Evolutionary conservation across 176 grass and related monocot species (phyloP), one percentile per base, ranked within the genome.

Genomic region (Melocanna baccifera): DNA sequence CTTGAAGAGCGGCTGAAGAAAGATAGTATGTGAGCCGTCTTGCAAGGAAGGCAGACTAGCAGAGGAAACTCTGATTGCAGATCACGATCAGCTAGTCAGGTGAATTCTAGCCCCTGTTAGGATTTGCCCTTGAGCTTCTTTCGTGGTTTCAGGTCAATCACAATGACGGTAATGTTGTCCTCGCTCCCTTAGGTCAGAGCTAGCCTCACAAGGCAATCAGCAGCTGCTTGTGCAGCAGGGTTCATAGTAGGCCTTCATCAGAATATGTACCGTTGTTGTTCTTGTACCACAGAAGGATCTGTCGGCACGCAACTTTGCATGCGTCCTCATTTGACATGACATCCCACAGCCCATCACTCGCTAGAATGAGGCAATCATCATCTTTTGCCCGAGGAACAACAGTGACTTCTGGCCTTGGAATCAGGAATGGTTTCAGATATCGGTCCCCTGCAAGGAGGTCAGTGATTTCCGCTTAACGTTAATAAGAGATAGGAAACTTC

Each of bases 331-430:
- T 95, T 25, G 90, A 89, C 77, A 95, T 81, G 16, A 91, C 93
- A 69, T 95, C 93, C 93, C 93, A 91, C 16, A 92, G 40, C 42
- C 93, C 93, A 62, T 95, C 93, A 15, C 90, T 95, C 0, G 88
- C 93, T 22, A 92, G 51, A 76, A 95, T 75, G 40, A 92, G 90
- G 55, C 90, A 92, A 53, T 92, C 90, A 43, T 96, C 94, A 16
- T 87, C 91, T 78, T 83, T 96, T 39, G 86, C 72, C 36, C 91
- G 83, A 19, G 91, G 53, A 80, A 93, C n/a, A 43, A 96, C 83
- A 13, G 46, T 91, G 25, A 88, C 85, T 87, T 96, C 94, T 42
- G 94, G 94, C 69, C 76, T 90, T 18, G 94, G 81, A 71, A 91
- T 96, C 58, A 93, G 18, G 75, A 83, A 96, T 61, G 94, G 94